These are phyloP conservation scores for Trichophaea hybrida DNA, from an alignment of 2,329 filamentous ascomycete species.

Conservation along the genomic window DNA sequence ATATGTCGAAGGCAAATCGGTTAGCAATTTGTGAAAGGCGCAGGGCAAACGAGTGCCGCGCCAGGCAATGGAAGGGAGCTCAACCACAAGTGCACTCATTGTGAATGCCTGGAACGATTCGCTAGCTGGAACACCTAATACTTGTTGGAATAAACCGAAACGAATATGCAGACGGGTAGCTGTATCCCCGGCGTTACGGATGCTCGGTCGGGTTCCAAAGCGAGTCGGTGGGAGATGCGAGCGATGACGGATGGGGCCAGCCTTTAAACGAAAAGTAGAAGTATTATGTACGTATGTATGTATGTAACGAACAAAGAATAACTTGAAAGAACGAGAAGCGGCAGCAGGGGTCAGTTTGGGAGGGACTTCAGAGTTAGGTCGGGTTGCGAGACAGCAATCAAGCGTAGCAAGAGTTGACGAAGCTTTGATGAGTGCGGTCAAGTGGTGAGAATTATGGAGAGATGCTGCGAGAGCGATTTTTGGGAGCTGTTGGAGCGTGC, in stretches of 20 bases:
- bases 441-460: background rate
- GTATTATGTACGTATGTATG: background rate
- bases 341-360: background rate
- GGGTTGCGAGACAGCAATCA: background rate
- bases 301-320: no score
- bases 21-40: background rate
- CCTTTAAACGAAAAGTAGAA: background rate
- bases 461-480: background rate
- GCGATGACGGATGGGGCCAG: background rate
- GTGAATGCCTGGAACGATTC: background rate
- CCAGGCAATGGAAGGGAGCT: constrained; percentile 18
- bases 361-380: background rate
- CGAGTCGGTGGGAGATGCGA: background rate
- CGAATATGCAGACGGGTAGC: no score
- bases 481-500: background rate
- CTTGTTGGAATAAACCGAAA: background rate
- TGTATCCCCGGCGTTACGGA: no score
- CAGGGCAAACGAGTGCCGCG: background rate
- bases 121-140: background rate
- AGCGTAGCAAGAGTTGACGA: background rate
- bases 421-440: background rate
- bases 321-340: background rate
- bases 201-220: background rate
- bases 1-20: background rate
- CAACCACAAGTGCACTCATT: constrained; percentile 13